Evolutionary conservation across 192 early-diverging fungal genomes (phyloP).

Genomic region (Pecoramyces ruminantium): DNA sequence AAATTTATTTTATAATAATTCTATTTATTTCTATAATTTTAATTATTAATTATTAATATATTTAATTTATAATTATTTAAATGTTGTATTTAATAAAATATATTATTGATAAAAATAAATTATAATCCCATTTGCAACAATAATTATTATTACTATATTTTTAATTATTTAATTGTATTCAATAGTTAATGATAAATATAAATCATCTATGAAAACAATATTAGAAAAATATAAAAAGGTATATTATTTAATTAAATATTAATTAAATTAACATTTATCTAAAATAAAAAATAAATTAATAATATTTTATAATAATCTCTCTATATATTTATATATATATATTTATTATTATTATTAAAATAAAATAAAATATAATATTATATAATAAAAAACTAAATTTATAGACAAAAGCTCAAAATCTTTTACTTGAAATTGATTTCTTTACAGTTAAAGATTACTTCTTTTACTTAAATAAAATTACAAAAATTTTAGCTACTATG

Average conservation of each 20-base stretch:
- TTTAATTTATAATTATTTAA: no score
- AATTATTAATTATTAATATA: neutral
- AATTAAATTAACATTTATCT: no score
- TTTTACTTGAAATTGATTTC: constrained; percentile 69
- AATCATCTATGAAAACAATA: constrained; percentile 40
- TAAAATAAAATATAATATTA: no score
- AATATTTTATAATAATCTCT: neutral
- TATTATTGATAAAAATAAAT: no score
- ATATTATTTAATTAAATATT: neutral
- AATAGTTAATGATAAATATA: constrained; percentile 53
- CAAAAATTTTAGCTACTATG: constrained; percentile 45
- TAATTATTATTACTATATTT: constrained; percentile 7
- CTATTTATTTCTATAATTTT: neutral
- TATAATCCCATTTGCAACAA: no score
- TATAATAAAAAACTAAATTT: neutral
- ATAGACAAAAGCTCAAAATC: constrained; percentile 33
- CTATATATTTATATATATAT: neutral
- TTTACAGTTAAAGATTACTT: constrained; percentile 85
- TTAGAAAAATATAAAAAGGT: constrained; percentile 48
- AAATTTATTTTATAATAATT: no score
- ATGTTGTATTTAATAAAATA: no score
- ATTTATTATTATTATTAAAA: no score
- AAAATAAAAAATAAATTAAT: neutral
- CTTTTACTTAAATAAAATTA: constrained; percentile 64
- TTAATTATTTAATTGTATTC: no score